phyloP scores from a whole-genome alignment of 1,284 basidiomycete genomes.

The Cryptococcus sp. region DNA sequence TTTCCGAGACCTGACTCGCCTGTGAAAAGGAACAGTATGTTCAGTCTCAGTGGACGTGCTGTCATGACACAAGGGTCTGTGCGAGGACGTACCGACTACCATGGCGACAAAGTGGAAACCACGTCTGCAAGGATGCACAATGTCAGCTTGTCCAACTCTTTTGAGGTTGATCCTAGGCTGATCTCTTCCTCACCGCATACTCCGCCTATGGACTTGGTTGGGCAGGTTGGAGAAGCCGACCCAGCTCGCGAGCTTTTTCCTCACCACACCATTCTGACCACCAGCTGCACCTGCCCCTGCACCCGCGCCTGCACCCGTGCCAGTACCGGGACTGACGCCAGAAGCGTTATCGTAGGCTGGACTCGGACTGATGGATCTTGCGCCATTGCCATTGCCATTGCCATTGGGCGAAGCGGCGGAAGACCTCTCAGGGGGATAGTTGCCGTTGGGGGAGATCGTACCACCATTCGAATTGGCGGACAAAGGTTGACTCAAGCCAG shows the following conservation, averaged over 20 bases:
- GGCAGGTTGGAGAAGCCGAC: slow-evolving; percentile 88
- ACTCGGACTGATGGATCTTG: slow-evolving; percentile 4
- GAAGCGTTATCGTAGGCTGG: background rate
- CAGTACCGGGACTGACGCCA: background rate
- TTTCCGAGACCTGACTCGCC: slow-evolving; percentile 97
- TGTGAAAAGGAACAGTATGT: slow-evolving; percentile 47
- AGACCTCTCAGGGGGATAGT: background rate
- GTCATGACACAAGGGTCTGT: slow-evolving; percentile 11
- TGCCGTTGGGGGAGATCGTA: background rate
- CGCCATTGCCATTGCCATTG: background rate
- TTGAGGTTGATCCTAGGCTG: no score
- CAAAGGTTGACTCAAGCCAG: slow-evolving; percentile 16
- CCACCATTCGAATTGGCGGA: slow-evolving; percentile 14
- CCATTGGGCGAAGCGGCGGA: slow-evolving; percentile 15
- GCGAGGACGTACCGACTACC: slow-evolving; percentile 80
- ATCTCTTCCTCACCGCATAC: slow-evolving; percentile 64
- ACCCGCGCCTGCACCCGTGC: background rate
- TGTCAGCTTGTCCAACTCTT: background rate
- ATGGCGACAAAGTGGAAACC: slow-evolving; percentile 95
- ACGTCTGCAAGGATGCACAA: slow-evolving; percentile 56
- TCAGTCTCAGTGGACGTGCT: background rate
- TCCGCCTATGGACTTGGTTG: slow-evolving; percentile 96
- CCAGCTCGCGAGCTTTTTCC: slow-evolving; percentile 52
- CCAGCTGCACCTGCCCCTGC: background rate
- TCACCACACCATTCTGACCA: slow-evolving; percentile 8